Base-by-base conservation (phyloP, 805 yeast genomes). In the Starmerella riodocensis region DNA sequence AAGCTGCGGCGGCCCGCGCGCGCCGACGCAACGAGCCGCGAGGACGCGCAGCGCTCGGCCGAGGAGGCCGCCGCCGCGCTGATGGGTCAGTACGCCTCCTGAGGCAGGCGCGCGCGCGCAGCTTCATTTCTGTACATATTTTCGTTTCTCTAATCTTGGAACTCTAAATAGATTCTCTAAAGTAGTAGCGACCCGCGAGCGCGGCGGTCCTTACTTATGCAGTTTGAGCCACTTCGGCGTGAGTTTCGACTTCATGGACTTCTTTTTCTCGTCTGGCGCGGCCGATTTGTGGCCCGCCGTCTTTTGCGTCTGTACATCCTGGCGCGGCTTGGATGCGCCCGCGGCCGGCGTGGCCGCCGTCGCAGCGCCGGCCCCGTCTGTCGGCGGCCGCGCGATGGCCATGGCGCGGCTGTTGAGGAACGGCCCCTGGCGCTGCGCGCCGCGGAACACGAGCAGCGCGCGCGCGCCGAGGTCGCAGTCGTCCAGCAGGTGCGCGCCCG, bases 391-490 rank as follows among this genome's bases (percentile, higher is more conserved):
- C 12, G 23, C 37, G 26, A 40, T 23, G 13, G 34, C 32, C 20
- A 43, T 23, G 4, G 51, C 50, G 24, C 36, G 23, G 19, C 49
- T 50, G 20, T 37, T 50, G 31, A 50, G 24, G 22, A 41, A 29
- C 16, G 48, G 47, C 9, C 30, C 45, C 12, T 37, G 31, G 19
- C 13, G 12, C 16, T 6, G 34, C 21, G 24, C 44, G 51, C 56
- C 53, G 17, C 61, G 60, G 34, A 70, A 62, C 6, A 63, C 29
- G 12, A 72, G 46, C 29, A 71, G 49, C 8, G 67, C 70, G 42
- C 74, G 67, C 12, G 67, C 48, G 2, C 71, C 70, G 41, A 75
- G 65, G 2, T 58, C 54, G 26, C 26, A 24, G 26, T 24, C 32
- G 37, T 51, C 50, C 1, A 63, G 60, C 29, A 71, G 52, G 18